These are phyloP conservation scores for Gremmenia infestans DNA, from an alignment of 2,329 filamentous ascomycete genomes.

Conservation along the genomic window DNA sequence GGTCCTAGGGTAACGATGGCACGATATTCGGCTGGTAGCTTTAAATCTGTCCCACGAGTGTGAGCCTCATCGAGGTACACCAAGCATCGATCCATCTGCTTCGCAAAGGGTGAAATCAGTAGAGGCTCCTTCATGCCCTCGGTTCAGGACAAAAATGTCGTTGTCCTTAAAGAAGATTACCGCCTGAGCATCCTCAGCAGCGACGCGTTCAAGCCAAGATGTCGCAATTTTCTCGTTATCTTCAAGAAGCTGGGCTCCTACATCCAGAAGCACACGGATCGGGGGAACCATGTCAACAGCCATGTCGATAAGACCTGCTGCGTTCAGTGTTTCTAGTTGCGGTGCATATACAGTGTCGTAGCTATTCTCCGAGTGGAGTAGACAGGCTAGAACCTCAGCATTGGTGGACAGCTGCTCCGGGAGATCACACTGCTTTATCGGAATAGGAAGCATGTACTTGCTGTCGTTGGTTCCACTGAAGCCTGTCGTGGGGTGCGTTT, in stretches of 20 bases:
- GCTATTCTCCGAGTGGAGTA: constrained; percentile 50
- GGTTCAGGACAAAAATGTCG: constrained; percentile 49
- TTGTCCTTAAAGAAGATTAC: constrained; percentile 54
- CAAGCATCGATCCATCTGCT: constrained; percentile 52
- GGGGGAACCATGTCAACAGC: constrained; percentile 36
- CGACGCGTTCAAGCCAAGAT: constrained; percentile 44
- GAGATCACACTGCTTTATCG: constrained; percentile 52
- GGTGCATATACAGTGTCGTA: constrained; percentile 29
- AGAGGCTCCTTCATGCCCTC: constrained; percentile 44
- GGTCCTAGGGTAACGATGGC: constrained; percentile 65
- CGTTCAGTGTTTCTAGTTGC: constrained; percentile 26
- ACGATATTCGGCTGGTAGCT: constrained; percentile 50
- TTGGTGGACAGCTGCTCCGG: constrained; percentile 57
- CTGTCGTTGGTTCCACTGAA: constrained; percentile 69
- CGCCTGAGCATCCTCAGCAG: constrained; percentile 33
- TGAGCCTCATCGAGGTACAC: constrained; percentile 67
- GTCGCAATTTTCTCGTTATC: constrained; percentile 50
- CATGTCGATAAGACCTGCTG: constrained; percentile 40
- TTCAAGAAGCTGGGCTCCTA: constrained; percentile 66
- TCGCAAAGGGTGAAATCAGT: constrained; percentile 51
- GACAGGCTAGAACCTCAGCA: constrained; percentile 55
- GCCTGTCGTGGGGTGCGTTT: constrained; percentile 50
- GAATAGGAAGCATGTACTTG: constrained; percentile 50
- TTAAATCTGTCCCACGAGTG: constrained; percentile 63
- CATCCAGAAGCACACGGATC: constrained; percentile 61